Conservation (phyloP, 306 rosid genomes). For the Acacia crassicarpa region DNA sequence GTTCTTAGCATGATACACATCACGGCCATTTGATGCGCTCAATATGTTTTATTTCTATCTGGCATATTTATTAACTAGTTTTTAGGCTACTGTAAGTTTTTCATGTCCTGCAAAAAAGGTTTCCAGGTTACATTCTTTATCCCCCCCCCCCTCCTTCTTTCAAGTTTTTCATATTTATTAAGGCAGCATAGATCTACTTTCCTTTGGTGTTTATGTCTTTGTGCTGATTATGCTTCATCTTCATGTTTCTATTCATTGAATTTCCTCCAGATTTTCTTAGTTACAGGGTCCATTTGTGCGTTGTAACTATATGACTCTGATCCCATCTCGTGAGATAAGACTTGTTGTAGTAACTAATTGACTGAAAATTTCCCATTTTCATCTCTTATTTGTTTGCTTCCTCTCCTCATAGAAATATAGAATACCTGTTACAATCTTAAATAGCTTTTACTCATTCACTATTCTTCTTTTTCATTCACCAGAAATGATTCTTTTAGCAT, state of each 20-base stretch:
- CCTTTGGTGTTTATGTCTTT: neutral
- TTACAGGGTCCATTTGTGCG: neutral
- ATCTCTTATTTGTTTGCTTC: neutral
- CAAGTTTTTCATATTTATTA: too few species aligned
- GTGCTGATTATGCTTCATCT: neutral
- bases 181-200: neutral
- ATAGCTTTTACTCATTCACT: too few species aligned
- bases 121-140: neutral
- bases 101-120: neutral
- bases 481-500: neutral
- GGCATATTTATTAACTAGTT: neutral
- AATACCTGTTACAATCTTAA: neutral
- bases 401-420: neutral
- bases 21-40: neutral
- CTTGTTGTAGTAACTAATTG: too few species aligned
- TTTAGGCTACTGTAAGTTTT: neutral
- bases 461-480: neutral
- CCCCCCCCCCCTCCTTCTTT: accelerated
- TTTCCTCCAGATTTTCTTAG: neutral
- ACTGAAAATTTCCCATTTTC: neutral
- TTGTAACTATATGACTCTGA: neutral
- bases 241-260: neutral
- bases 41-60: neutral
- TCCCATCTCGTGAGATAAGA: too few species aligned
- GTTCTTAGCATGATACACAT: neutral